Conservation (phyloP, 192 early-diverging fungal genomes). For the Phlyctochytrium arcticum region DNA sequence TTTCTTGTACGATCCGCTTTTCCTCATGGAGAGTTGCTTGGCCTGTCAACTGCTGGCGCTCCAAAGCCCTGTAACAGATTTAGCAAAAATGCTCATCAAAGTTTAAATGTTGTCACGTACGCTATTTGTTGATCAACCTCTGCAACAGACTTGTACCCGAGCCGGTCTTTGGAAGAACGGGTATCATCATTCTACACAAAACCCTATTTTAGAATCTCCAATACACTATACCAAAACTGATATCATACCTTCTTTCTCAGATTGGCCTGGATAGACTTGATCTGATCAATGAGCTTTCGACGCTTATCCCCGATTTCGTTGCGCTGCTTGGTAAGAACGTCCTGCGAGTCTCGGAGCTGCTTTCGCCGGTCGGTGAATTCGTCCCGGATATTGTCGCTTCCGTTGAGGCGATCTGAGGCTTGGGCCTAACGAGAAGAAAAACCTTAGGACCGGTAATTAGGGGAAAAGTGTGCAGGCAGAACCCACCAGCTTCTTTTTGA, state of each 20-base stretch:
- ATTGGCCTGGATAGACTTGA: constrained; percentile 65
- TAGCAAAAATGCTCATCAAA: neutral
- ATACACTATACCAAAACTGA: neutral
- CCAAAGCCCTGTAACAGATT: constrained; percentile 61
- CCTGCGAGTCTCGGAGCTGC: constrained; percentile 57
- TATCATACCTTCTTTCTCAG: constrained; percentile 72
- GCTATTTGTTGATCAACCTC: constrained; percentile 74
- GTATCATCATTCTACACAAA: constrained; percentile 58
- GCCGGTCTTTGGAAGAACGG: constrained; percentile 71
- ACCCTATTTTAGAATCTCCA: neutral
- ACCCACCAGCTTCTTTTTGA: constrained; percentile 52
- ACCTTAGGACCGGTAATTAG: neutral
- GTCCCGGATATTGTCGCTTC: constrained; percentile 52
- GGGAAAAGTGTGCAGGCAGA: neutral
- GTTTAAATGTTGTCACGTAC: constrained; percentile 42
- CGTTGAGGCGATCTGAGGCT: constrained; percentile 52
- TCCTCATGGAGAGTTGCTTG: constrained; percentile 78
- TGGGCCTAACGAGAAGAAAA: constrained; percentile 39
- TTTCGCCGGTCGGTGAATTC: constrained; percentile 52
- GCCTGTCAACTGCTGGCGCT: constrained; percentile 76
- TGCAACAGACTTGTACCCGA: constrained; percentile 71
- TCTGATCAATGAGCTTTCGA: constrained; percentile 66
- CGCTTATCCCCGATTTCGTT: constrained; percentile 63
- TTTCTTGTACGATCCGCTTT: constrained; percentile 79
- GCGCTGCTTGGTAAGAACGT: constrained; percentile 69